These are phyloP conservation scores for Myrmaecium sp. DNA, from an alignment of 2,329 filamentous ascomycete genomes.

Conservation along the genomic window DNA sequence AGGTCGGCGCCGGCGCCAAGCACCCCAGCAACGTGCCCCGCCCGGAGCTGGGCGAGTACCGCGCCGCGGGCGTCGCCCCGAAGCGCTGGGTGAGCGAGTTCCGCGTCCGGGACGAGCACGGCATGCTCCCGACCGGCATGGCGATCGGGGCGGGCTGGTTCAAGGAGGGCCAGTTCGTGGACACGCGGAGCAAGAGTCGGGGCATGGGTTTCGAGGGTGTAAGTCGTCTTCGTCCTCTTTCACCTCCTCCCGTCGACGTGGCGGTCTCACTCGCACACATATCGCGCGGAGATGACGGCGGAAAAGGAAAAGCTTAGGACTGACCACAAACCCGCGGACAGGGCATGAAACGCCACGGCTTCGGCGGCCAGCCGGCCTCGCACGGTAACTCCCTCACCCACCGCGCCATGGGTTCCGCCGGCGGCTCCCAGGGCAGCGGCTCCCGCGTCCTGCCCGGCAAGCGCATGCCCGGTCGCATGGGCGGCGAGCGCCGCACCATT, in stretches of 20 bases:
- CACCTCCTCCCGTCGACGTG: background rate
- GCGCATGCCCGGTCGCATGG: constrained; percentile 96
- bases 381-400: constrained; percentile 95
- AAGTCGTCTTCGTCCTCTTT: constrained; percentile 15
- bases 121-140: constrained; percentile 59
- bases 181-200: constrained; percentile 60
- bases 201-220: constrained; percentile 85
- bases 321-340: constrained; percentile 6
- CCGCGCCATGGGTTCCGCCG: constrained; percentile 76
- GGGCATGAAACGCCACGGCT: constrained; percentile 94
- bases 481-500: constrained; percentile 69
- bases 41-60: constrained; percentile 76
- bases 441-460: constrained; percentile 88
- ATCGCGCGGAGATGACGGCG: no score
- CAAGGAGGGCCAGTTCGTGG: constrained; percentile 74
- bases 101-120: constrained; percentile 55
- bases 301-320: no score
- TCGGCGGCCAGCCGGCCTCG: constrained; percentile 70
- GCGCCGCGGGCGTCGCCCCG: constrained; percentile 61
- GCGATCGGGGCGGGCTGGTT: constrained; percentile 81
- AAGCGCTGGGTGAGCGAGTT: constrained; percentile 81
- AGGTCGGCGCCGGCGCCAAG: constrained; percentile 65
- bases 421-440: constrained; percentile 80
- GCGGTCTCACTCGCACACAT: no score
- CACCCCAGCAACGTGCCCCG: constrained; percentile 61